Conservation (phyloP, 345 rosid species). For the Punica granatum region DNA sequence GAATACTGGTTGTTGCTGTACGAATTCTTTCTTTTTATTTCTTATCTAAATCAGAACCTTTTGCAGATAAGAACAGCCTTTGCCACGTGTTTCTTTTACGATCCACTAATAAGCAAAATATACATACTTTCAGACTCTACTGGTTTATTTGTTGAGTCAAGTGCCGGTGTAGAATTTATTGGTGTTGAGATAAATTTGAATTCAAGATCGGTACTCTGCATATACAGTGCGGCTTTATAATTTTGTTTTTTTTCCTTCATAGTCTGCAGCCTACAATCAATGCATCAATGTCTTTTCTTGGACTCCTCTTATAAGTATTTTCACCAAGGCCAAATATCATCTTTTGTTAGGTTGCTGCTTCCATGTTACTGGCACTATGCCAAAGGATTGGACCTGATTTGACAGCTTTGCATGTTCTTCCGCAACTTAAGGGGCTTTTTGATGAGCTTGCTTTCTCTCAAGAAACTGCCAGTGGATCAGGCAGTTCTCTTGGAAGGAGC, state of each 20-base stretch:
- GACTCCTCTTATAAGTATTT: not conserved
- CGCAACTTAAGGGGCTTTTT: constrained; percentile 82
- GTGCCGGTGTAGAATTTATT: not conserved
- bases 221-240: not conserved
- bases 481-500: constrained; percentile 41
- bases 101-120: not conserved
- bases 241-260: not conserved
- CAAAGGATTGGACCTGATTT: constrained; percentile 88
- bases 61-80: not conserved
- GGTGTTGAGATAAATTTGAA: not conserved
- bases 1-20: not conserved
- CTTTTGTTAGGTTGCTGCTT: constrained; percentile 65
- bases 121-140: not conserved
- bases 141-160: not conserved
- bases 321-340: not conserved
- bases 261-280: not conserved
- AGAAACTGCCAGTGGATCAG: constrained; percentile 37
- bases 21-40: not conserved
- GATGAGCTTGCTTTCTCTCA: constrained; percentile 95
- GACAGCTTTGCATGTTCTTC: constrained; percentile 78
- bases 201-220: not conserved
- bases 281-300: not conserved
- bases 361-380: constrained; percentile 63
- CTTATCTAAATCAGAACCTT: not conserved
- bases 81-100: not conserved